Percentiles rank a stretch among this genome's conserved stretches.
phyloP scores from a whole-genome alignment of 805 yeast genomes.

The Ascoidea tarda region DNA sequence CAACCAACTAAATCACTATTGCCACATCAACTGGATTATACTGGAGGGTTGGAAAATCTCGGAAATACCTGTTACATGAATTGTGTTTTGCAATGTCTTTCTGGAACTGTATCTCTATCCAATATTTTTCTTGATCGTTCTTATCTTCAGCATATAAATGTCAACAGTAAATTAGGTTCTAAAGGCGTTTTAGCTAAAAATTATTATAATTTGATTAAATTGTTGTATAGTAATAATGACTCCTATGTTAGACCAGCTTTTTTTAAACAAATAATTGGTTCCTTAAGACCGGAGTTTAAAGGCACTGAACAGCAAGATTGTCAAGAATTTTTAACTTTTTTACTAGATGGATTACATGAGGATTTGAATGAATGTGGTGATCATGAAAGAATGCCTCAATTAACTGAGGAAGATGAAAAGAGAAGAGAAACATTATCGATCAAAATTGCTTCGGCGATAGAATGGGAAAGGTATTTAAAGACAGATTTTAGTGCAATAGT shows the following conservation, averaged over 20 bases:
- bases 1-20: not conserved
- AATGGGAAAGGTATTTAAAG: constrained; percentile 81
- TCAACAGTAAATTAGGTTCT: constrained; percentile 62
- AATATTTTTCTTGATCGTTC: constrained; percentile 45
- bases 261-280: constrained; percentile 57
- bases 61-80: constrained; percentile 94
- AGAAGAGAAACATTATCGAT: constrained; percentile 60
- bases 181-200: constrained; percentile 63
- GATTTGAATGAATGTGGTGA: constrained; percentile 61
- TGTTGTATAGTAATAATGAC: constrained; percentile 35
- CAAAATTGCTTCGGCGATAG: constrained; percentile 72
- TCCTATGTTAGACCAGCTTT: constrained; percentile 41
- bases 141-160: constrained; percentile 55
- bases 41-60: constrained; percentile 64
- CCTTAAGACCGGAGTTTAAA: constrained; percentile 48
- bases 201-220: constrained; percentile 44
- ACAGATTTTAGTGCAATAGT: constrained; percentile 71
- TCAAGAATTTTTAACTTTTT: constrained; percentile 63
- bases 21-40: constrained; percentile 20
- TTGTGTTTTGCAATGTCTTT: constrained; percentile 74
- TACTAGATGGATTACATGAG: constrained; percentile 70
- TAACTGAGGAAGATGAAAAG: constrained; percentile 59
- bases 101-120: constrained; percentile 56
- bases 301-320: constrained; percentile 75
- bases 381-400: constrained; percentile 37